Conservation (phyloP, 768 basidiomycete genomes). For the Hirschioporus abietinus region DNA sequence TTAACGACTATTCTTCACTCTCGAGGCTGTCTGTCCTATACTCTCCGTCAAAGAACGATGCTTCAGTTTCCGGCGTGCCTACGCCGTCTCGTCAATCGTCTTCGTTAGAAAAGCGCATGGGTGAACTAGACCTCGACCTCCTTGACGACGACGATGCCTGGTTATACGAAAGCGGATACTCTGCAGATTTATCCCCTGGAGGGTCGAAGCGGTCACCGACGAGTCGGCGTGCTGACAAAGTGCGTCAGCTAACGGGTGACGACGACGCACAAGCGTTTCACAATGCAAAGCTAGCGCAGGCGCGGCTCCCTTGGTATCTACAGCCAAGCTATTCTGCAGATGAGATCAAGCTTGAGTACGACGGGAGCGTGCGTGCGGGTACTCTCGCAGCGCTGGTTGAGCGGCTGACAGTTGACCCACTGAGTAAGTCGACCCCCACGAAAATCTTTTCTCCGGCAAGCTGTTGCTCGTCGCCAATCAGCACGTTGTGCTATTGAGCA, state of each 20-base stretch:
- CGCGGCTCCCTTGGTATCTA: slow-evolving; percentile 52
- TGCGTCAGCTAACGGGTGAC: slow-evolving; percentile 35
- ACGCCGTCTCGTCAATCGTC: background rate
- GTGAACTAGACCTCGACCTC: background rate
- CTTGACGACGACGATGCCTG: background rate
- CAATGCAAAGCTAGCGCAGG: slow-evolving; percentile 31
- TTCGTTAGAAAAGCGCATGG: background rate
- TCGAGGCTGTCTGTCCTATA: slow-evolving; percentile 31
- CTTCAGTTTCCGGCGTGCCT: background rate
- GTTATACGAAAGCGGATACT: background rate
- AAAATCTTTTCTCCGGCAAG: background rate
- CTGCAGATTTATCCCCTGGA: background rate
- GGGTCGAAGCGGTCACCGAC: slow-evolving; percentile 8
- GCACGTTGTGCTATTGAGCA: slow-evolving; percentile 3
- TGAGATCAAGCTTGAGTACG: slow-evolving; percentile 58
- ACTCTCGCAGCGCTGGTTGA: slow-evolving; percentile 71
- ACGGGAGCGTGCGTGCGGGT: slow-evolving; percentile 63
- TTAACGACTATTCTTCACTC: slow-evolving; percentile 33
- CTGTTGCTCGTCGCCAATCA: slow-evolving; percentile 4
- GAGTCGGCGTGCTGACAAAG: slow-evolving; percentile 27
- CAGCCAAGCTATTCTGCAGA: slow-evolving; percentile 48
- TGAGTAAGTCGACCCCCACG: slow-evolving; percentile 39
- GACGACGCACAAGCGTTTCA: slow-evolving; percentile 38
- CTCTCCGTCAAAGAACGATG: background rate
- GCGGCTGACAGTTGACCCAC: slow-evolving; percentile 55